These are phyloP conservation scores for Aspergillus hortae DNA, from an alignment of 2,329 filamentous ascomycete genomes.

Conservation along the genomic window DNA sequence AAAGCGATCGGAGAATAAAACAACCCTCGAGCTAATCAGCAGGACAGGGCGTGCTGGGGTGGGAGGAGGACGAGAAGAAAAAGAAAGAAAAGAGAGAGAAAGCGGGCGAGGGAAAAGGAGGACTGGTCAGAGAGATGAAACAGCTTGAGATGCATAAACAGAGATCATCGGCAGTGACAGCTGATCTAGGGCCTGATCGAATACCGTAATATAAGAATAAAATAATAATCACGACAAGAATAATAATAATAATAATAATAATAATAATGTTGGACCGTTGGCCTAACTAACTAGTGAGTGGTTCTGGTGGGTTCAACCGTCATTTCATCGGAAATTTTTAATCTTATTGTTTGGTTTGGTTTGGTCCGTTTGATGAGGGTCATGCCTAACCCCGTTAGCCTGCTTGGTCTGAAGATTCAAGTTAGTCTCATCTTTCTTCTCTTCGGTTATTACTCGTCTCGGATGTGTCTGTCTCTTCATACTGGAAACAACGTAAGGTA, in stretches of 20 bases:
- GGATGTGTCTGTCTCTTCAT: too few relatives aligned
- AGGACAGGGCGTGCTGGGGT: not conserved
- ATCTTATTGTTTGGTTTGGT: too few relatives aligned
- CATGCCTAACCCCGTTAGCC: too few relatives aligned
- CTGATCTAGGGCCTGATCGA: slow-evolving; percentile 18
- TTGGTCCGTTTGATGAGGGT: too few relatives aligned
- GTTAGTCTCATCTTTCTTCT: too few relatives aligned
- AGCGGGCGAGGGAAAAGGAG: slow-evolving; percentile 4
- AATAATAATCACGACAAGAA: slow-evolving; percentile 6
- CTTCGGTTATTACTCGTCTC: too few relatives aligned
- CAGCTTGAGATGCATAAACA: slow-evolving; percentile 19
- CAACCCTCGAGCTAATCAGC: too few relatives aligned
- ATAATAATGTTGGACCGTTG: not conserved
- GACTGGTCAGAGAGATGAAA: slow-evolving; percentile 18
- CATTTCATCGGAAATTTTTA: too few relatives aligned
- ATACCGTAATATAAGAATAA: slow-evolving; percentile 4
- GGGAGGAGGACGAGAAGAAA: slow-evolving; percentile 6
- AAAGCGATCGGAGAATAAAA: too few relatives aligned
- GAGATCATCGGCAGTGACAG: slow-evolving; percentile 25
- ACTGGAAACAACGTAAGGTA: too few relatives aligned
- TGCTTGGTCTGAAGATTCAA: too few relatives aligned
- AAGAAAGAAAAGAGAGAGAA: not conserved
- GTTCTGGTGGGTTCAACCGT: slow-evolving; percentile 2
- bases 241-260: slow-evolving; percentile 4
- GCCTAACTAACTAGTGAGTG: not conserved